phyloP scores from a whole-genome alignment of 2,329 filamentous ascomycete species.

The Penicillium sumatraense region DNA sequence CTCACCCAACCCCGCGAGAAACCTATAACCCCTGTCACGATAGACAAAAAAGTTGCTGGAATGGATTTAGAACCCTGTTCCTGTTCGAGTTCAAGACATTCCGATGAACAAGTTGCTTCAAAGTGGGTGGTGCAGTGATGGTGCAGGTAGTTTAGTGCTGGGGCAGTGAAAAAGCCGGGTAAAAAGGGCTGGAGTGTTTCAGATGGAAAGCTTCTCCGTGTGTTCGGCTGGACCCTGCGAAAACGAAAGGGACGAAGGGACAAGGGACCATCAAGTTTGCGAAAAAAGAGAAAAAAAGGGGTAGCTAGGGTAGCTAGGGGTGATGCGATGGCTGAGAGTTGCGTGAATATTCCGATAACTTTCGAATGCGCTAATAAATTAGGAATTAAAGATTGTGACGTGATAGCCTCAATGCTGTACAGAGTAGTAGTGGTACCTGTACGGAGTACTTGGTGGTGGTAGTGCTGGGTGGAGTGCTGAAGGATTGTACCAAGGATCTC shows the following conservation, averaged over 20 bases:
- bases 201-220: constrained; percentile 5
- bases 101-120: neutral
- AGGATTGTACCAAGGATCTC: too few species aligned
- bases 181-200: constrained; percentile 1
- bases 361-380: neutral
- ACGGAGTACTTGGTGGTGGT: too few species aligned
- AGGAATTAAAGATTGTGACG: neutral
- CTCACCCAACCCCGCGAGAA: neutral
- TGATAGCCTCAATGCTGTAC: neutral
- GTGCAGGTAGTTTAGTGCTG: neutral
- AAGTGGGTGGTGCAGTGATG: neutral
- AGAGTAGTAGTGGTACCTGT: too few species aligned
- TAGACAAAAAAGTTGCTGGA: neutral
- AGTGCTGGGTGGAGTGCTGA: too few species aligned
- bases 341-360: neutral
- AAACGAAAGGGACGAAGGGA: too few species aligned
- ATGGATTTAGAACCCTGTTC: neutral
- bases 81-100: constrained; percentile 1
- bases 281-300: neutral
- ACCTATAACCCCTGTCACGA: neutral
- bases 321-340: neutral
- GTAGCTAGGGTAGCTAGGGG: neutral
- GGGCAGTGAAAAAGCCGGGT: neutral
- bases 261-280: too few species aligned
- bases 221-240: constrained; percentile 1